These are phyloP conservation scores for Candida silvicultrix DNA, from an alignment of 805 yeast species.

Conservation along the genomic window DNA sequence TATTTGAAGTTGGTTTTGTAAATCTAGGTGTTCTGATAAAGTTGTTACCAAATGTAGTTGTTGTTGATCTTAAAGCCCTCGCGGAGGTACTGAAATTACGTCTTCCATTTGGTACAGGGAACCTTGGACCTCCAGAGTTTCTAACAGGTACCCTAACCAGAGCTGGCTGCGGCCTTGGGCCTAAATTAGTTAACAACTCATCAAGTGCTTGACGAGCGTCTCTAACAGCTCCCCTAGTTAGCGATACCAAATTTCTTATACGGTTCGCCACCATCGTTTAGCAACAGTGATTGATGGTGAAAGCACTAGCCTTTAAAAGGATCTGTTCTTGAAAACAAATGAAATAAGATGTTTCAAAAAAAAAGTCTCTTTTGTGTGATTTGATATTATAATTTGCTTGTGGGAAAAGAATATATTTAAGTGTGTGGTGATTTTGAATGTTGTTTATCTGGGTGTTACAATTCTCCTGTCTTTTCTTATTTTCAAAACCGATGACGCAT, in stretches of 20 bases:
- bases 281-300: not conserved
- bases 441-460: not conserved
- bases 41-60: slow-evolving; percentile 3
- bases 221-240: slow-evolving; percentile 39
- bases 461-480: not conserved
- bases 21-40: slow-evolving; percentile 4
- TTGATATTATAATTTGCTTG: too few relatives aligned
- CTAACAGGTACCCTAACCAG: slow-evolving; percentile 36
- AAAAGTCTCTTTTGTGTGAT: not conserved
- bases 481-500: not conserved
- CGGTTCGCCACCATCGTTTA: slow-evolving; percentile 26
- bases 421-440: not conserved
- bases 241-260: slow-evolving; percentile 38
- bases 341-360: not conserved
- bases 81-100: slow-evolving; percentile 21
- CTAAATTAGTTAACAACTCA: slow-evolving; percentile 31
- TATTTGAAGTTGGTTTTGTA: slow-evolving; percentile 1
- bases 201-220: slow-evolving; percentile 41
- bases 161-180: slow-evolving; percentile 27
- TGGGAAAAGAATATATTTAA: too few relatives aligned
- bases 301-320: not conserved
- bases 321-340: not conserved
- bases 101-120: slow-evolving; percentile 11
- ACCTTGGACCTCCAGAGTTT: slow-evolving; percentile 8
- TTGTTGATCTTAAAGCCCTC: slow-evolving; percentile 4